Conservation (phyloP, 2,329 filamentous ascomycete genomes). For the Nemania sp. region DNA sequence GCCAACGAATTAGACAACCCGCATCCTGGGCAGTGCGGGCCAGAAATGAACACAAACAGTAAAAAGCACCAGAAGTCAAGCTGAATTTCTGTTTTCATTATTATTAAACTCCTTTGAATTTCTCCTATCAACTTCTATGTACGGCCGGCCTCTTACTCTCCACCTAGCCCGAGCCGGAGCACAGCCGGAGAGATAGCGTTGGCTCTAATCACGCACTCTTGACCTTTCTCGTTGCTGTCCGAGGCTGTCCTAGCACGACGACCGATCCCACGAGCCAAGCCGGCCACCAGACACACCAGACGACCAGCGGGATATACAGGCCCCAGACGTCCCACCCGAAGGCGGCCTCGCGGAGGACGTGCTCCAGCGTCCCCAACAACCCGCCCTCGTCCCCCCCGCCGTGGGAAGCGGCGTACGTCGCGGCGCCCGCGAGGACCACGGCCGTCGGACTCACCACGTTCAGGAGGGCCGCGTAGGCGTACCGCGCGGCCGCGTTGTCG, state of each 20-base stretch:
- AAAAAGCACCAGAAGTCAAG: conserved; percentile 3
- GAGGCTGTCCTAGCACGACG: conserved; percentile 52
- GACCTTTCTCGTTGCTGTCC: conserved; percentile 8
- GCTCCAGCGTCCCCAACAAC: conserved; percentile 45
- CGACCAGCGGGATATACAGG: conserved; percentile 83
- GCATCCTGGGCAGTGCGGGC: conserved; percentile 3
- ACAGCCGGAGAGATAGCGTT: background rate
- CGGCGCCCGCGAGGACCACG: conserved; percentile 55
- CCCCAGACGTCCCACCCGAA: conserved; percentile 91
- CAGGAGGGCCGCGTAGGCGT: conserved; percentile 56
- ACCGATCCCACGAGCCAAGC: conserved; percentile 76
- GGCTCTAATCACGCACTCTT: conserved; percentile 28
- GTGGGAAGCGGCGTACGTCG: conserved; percentile 44
- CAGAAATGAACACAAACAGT: conserved; percentile 22
- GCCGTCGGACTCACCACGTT: conserved; percentile 65
- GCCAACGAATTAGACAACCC: conserved; percentile 23
- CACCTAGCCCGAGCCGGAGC: background rate
- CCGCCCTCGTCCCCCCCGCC: background rate
- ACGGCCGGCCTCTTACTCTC: background rate
- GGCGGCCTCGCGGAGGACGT: conserved; percentile 72
- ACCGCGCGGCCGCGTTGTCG: conserved; percentile 44
- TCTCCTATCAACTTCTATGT: background rate
- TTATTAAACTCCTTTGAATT: background rate
- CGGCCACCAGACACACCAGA: conserved; percentile 97
- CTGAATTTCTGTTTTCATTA: no score